phyloP scores from a whole-genome alignment of 2,329 filamentous ascomycete genomes.

The Ceratocystis ficicola region DNA sequence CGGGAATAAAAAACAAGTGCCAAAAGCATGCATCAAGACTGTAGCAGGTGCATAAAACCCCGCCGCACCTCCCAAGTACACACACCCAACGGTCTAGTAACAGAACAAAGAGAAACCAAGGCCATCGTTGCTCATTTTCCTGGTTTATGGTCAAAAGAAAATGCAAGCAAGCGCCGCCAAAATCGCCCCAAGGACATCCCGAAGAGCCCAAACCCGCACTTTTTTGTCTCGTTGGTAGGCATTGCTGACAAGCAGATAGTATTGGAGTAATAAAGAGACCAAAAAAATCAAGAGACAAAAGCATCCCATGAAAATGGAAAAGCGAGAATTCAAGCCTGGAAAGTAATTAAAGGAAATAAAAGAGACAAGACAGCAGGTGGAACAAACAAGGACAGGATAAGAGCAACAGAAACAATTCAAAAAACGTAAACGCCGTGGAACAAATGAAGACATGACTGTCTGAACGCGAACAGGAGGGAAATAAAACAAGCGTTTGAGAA shows the following conservation, averaged over 20 bases:
- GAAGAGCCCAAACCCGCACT: neutral
- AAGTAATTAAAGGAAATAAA: neutral
- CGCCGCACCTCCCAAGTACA: neutral
- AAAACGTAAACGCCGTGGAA: slow-evolving; percentile 5
- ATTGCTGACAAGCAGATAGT: neutral
- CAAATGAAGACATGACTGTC: slow-evolving; percentile 1
- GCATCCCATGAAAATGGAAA: neutral
- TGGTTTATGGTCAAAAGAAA: neutral
- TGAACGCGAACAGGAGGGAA: neutral
- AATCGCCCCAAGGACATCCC: neutral
- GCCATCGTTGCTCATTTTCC: too few species aligned
- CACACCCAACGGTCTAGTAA: neutral
- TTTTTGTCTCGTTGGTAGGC: neutral
- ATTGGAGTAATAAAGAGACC: neutral
- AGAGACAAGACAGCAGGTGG: neutral
- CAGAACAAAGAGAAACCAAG: neutral
- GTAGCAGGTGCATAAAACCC: neutral
- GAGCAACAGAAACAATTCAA: neutral
- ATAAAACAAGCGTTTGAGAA: neutral
- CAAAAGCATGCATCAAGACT: neutral
- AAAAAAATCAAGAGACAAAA: neutral
- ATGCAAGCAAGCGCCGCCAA: neutral
- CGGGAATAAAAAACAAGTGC: neutral
- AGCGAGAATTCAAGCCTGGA: neutral
- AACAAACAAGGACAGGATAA: neutral